These are phyloP conservation scores for Syzygium malaccense DNA, from an alignment of 441 rosid species.

Conservation along the genomic window DNA sequence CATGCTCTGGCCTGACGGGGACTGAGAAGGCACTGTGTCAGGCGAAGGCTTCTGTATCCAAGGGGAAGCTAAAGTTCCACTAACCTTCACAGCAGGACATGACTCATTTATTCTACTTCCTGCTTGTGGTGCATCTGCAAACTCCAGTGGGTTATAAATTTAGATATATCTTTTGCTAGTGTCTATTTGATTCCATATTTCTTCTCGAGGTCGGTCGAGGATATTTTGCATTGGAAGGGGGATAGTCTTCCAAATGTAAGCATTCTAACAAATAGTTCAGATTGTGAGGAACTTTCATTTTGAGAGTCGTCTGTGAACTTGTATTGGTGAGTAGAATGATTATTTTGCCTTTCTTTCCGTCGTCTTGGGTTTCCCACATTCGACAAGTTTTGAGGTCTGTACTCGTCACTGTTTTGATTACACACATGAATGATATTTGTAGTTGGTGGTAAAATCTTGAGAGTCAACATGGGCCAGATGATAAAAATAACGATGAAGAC, in stretches of 20 bases:
- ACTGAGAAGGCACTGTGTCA: constrained; percentile 47
- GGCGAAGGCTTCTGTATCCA: constrained; percentile 37
- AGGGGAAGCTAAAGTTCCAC: constrained; percentile 66
- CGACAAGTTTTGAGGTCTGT: neutral
- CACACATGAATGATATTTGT: neutral
- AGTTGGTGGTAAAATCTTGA: neutral
- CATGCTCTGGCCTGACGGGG: constrained; percentile 62
- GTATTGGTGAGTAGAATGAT: neutral
- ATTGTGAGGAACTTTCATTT: neutral
- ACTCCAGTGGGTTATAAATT: neutral
- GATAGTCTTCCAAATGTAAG: neutral
- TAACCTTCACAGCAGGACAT: constrained; percentile 6
- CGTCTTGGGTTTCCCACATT: neutral
- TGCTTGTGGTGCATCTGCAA: neutral
- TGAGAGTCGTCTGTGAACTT: neutral
- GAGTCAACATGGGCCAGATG: neutral
- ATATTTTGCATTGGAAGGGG: neutral
- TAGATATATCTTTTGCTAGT: neutral
- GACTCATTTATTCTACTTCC: neutral
- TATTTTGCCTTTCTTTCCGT: neutral
- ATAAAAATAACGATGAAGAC: neutral
- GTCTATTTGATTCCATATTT: neutral
- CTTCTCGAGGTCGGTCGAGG: neutral
- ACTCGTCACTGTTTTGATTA: neutral
- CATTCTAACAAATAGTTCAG: neutral